These are phyloP conservation scores for Psilocybe cubensis DNA, from an alignment of 768 basidiomycete species.

Conservation along the genomic window DNA sequence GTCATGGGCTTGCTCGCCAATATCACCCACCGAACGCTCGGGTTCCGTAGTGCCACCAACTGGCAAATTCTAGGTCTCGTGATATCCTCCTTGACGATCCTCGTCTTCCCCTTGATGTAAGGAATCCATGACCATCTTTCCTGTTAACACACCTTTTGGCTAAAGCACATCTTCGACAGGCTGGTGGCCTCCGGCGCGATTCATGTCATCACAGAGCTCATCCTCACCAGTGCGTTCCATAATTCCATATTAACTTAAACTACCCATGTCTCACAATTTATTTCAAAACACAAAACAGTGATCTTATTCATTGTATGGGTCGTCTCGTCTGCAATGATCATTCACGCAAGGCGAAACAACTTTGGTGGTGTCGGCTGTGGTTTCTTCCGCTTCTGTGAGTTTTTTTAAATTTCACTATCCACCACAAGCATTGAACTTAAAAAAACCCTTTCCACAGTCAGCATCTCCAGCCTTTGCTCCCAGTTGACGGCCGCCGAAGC, in stretches of 20 bases:
- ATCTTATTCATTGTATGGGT: neutral
- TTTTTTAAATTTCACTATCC: no score
- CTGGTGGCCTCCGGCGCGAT: neutral
- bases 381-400: neutral
- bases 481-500: neutral
- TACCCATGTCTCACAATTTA: neutral
- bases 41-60: neutral
- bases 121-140: neutral
- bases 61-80: conserved; percentile 6
- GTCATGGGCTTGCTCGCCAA: conserved; percentile 2
- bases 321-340: neutral
- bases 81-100: neutral
- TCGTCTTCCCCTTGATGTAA: conserved; percentile 1
- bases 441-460: neutral
- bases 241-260: neutral
- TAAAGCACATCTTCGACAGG: no score
- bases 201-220: neutral
- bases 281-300: neutral
- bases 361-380: neutral
- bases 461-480: neutral
- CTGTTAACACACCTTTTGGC: neutral
- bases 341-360: neutral
- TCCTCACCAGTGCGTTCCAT: neutral
- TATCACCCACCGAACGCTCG: neutral
- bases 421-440: no score